A percentile compares a stretch with the other conserved stretches of the same genome.
Evolutionary conservation across 352 stramenopile genomes (phyloP).

Genomic region (Achlya hypogyna): DNA sequence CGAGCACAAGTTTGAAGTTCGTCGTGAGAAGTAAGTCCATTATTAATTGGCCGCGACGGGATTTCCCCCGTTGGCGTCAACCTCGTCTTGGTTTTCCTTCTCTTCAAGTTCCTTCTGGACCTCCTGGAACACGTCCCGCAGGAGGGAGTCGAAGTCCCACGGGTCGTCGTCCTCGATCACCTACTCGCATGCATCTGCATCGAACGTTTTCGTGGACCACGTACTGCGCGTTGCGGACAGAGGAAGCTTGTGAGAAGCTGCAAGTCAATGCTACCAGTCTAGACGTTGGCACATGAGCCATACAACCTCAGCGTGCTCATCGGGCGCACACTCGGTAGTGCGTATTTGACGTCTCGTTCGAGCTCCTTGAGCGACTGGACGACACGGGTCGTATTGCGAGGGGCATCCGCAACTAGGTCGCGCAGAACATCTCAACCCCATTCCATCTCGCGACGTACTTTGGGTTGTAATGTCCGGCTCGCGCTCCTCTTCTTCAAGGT

Average conservation of each 20-base stretch:
- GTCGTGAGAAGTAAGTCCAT: conserved; percentile 40
- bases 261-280: conserved; percentile 51
- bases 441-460: conserved; percentile 26
- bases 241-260: conserved; percentile 54
- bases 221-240: conserved; percentile 60
- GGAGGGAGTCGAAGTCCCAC: conserved; percentile 65
- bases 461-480: conserved; percentile 66
- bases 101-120: conserved; percentile 72
- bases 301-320: not conserved
- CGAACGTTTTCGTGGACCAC: not conserved
- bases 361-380: conserved; percentile 73
- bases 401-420: conserved; percentile 54
- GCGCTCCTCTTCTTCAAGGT: conserved; percentile 73
- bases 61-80: not conserved
- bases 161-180: conserved; percentile 52
- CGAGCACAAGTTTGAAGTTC: conserved; percentile 74
- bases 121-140: conserved; percentile 73
- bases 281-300: not conserved
- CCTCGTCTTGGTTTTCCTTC: conserved; percentile 40
- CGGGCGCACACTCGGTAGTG: conserved; percentile 51
- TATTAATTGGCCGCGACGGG: not conserved
- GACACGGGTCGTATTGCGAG: conserved; percentile 51
- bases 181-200: conserved; percentile 24
- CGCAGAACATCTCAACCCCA: not conserved
- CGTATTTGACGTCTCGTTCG: conserved; percentile 69